Percentiles rank a stretch among this genome's conserved stretches.
These are phyloP conservation scores for Alternaria dauci DNA, from an alignment of 2,329 filamentous ascomycete species.

Conservation along the genomic window DNA sequence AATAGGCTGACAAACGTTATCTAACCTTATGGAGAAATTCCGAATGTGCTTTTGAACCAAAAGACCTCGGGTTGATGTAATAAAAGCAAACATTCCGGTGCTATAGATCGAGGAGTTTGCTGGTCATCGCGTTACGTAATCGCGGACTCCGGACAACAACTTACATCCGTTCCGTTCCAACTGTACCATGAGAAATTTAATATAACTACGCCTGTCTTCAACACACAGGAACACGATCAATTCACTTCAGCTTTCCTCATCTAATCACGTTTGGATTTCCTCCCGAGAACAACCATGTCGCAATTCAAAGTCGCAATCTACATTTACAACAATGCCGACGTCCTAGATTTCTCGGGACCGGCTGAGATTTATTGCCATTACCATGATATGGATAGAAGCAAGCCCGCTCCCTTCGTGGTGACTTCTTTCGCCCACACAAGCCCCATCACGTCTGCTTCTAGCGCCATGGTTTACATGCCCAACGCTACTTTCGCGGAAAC, in stretches of 20 bases:
- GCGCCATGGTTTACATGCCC: constrained; percentile 41
- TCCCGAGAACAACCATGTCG: constrained; percentile 5
- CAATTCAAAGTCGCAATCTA: constrained; percentile 51
- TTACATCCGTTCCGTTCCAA: constrained; percentile 11
- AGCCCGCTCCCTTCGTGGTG: constrained; percentile 41
- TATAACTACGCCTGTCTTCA: not conserved
- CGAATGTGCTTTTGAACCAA: not conserved
- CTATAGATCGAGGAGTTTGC: not conserved
- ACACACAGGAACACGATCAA: not conserved
- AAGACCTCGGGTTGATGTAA: not conserved
- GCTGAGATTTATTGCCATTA: constrained; percentile 49
- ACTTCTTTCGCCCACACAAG: constrained; percentile 46
- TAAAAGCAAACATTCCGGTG: not conserved
- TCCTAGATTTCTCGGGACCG: constrained; percentile 55
- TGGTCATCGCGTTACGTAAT: not conserved
- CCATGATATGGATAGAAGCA: constrained; percentile 29
- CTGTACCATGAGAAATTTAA: not conserved
- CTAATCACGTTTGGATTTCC: not conserved
- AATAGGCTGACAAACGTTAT: not conserved
- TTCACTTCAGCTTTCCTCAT: not conserved
- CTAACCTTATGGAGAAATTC: not conserved
- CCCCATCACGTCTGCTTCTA: constrained; percentile 32
- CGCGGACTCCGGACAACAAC: constrained; percentile 8
- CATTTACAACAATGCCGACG: constrained; percentile 50
- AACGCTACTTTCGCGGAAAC: constrained; percentile 44